A percentile compares a stretch with the other conserved stretches of the same genome.
phyloP scores from a whole-genome alignment of 1,139 yeast genomes.

The Debaryomyces sp. region DNA sequence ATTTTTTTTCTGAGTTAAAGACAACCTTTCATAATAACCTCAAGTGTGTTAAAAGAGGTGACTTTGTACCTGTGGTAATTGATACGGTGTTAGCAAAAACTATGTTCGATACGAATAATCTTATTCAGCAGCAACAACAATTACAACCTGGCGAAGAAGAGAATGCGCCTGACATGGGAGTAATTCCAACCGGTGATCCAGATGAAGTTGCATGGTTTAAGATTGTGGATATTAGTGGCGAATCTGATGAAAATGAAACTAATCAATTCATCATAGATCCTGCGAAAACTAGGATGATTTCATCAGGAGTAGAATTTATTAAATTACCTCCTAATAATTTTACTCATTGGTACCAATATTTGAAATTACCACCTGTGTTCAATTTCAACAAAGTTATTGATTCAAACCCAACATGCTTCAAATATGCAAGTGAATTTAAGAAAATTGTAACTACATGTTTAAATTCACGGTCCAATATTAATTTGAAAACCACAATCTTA shows the following conservation, averaged over 20 bases:
- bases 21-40: conserved; percentile 58
- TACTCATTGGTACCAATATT: conserved; percentile 54
- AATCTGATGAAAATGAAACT: conserved; percentile 25
- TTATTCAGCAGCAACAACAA: conserved; percentile 15
- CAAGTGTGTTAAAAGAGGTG: conserved; percentile 64
- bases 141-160: conserved; percentile 26
- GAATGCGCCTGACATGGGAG: conserved; percentile 29
- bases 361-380: conserved; percentile 43
- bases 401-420: conserved; percentile 30
- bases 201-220: conserved; percentile 89
- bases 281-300: conserved; percentile 63
- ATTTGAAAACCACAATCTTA: conserved; percentile 63
- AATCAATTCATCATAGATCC: conserved; percentile 67
- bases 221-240: conserved; percentile 46
- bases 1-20: conserved; percentile 66
- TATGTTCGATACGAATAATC: conserved; percentile 44
- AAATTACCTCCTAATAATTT: conserved; percentile 37
- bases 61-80: conserved; percentile 74
- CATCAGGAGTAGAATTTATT: conserved; percentile 58
- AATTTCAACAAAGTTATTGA: conserved; percentile 25
- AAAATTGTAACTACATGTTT: conserved; percentile 52
- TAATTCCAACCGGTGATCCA: conserved; percentile 62
- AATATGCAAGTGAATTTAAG: conserved; percentile 54
- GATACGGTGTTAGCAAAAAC: conserved; percentile 72
- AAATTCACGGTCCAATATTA: conserved; percentile 28